A percentile compares a stretch with the other conserved stretches of the same genome.
Conservation (phyloP, 495 filamentous ascomycete genomes). For the Penicillium subrubescens region DNA sequence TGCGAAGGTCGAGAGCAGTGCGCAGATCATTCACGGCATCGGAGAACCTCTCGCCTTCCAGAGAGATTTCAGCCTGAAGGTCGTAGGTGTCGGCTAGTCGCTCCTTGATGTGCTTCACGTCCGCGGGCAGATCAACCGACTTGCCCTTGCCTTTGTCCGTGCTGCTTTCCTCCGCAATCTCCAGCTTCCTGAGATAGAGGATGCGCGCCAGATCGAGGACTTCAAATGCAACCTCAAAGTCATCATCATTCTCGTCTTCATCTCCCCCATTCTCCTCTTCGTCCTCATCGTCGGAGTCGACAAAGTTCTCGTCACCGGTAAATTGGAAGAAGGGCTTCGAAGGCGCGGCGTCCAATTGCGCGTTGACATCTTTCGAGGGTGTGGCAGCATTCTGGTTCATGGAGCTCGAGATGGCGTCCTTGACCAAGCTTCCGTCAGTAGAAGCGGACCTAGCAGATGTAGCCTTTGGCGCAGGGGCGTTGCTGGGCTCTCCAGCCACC, state of each 20-base stretch:
- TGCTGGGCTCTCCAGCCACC: constrained; percentile 60
- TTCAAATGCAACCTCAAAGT: constrained; percentile 87
- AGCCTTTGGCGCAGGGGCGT: constrained; percentile 16
- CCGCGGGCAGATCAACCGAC: constrained; percentile 49
- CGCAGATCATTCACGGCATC: constrained; percentile 80
- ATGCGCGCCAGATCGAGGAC: constrained; percentile 89
- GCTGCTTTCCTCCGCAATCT: constrained; percentile 49
- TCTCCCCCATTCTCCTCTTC: constrained; percentile 54
- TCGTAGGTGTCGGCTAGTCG: constrained; percentile 88
- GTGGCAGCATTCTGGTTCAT: constrained; percentile 21
- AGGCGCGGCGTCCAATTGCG: constrained; percentile 42
- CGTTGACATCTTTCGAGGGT: constrained; percentile 36
- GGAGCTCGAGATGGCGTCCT: constrained; percentile 19
- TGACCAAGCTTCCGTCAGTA: constrained; percentile 25
- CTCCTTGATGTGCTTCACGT: constrained; percentile 70
- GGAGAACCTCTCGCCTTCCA: constrained; percentile 88
- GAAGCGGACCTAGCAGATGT: constrained; percentile 20
- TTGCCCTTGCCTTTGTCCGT: constrained; percentile 47
- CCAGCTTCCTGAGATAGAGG: constrained; percentile 65
- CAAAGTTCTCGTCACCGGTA: constrained; percentile 91
- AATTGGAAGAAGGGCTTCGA: constrained; percentile 84
- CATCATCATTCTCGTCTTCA: constrained; percentile 70
- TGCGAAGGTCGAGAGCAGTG: constrained; percentile 72
- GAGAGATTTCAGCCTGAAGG: constrained; percentile 87
- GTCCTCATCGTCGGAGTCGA: constrained; percentile 72